Evolutionary conservation across 2,329 filamentous ascomycete genomes (phyloP).

Genomic region (Claviceps digitariae): DNA sequence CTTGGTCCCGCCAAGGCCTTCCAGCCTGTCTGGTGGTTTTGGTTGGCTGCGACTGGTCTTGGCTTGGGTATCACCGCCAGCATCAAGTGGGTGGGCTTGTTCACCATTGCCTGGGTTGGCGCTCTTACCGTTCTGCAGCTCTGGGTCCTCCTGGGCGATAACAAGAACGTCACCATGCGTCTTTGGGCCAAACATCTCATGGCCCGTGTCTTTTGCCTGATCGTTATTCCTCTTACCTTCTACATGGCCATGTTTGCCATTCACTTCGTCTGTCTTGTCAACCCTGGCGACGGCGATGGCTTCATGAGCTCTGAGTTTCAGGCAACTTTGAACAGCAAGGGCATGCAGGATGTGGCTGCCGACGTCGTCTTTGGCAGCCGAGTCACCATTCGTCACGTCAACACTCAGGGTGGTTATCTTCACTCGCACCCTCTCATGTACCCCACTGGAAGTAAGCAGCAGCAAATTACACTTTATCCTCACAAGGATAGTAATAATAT

Average conservation of each 20-base stretch:
- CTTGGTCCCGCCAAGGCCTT: constrained; percentile 83
- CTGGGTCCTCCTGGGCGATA: constrained; percentile 88
- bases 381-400: constrained; percentile 78
- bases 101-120: constrained; percentile 97
- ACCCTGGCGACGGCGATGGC: constrained; percentile 92
- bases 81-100: constrained; percentile 98
- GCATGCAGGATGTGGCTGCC: constrained; percentile 87
- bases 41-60: constrained; percentile 76
- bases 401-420: constrained; percentile 94
- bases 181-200: constrained; percentile 90
- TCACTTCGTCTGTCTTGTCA: constrained; percentile 84
- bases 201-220: constrained; percentile 79
- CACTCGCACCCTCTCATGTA: constrained; percentile 98
- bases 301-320: constrained; percentile 99
- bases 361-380: constrained; percentile 84
- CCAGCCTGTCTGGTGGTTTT: constrained; percentile 91
- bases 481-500: constrained; percentile 99
- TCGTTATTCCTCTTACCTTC: constrained; percentile 76
- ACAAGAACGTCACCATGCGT: constrained; percentile 69
- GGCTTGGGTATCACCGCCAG: constrained; percentile 81
- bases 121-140: constrained; percentile 80
- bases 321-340: constrained; percentile 89
- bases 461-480: constrained; percentile 94
- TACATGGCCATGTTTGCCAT: constrained; percentile 97
- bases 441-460: constrained; percentile 91